Percentiles rank a stretch among this genome's conserved stretches.
These are phyloP conservation scores for Canavalia gladiata DNA, from an alignment of 306 rosid species.

Conservation along the genomic window DNA sequence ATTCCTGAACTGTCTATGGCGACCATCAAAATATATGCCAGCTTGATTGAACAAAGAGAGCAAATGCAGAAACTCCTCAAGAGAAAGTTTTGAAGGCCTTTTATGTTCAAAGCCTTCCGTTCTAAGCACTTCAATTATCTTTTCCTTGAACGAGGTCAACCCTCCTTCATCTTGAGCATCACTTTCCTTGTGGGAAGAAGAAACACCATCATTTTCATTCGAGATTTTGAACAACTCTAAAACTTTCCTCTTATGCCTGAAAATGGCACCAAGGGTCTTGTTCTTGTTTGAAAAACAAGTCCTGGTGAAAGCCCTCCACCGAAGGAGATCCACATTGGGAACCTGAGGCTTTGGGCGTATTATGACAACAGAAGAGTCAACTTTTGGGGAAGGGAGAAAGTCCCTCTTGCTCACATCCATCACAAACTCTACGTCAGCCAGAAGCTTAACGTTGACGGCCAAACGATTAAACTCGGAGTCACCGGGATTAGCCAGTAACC, in stretches of 20 bases:
- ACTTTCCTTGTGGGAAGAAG: background rate
- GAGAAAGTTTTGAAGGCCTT: slow-evolving; percentile 78
- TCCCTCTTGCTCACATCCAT: slow-evolving; percentile 94
- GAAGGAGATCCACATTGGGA: slow-evolving; percentile 67
- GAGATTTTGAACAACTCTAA: slow-evolving; percentile 58
- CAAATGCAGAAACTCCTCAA: slow-evolving; percentile 69
- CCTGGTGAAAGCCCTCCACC: slow-evolving; percentile 83
- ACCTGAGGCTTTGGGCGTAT: slow-evolving; percentile 70
- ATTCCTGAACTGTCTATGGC: slow-evolving; percentile 38
- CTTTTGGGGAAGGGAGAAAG: slow-evolving; percentile 85
- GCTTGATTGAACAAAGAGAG: slow-evolving; percentile 73
- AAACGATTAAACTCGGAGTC: slow-evolving; percentile 81
- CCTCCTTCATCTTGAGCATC: slow-evolving; percentile 34
- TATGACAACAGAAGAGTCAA: slow-evolving; percentile 85
- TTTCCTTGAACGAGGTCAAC: slow-evolving; percentile 50
- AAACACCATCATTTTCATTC: slow-evolving; percentile 10
- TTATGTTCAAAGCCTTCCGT: slow-evolving; percentile 68
- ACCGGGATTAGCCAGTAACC: slow-evolving; percentile 78
- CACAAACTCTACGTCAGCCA: slow-evolving; percentile 78
- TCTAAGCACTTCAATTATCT: slow-evolving; percentile 65
- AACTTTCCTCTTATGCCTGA: slow-evolving; percentile 75
- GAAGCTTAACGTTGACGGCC: slow-evolving; percentile 79
- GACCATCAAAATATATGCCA: slow-evolving; percentile 72
- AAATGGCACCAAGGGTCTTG: slow-evolving; percentile 82
- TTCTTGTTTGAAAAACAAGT: slow-evolving; percentile 74